Evolutionary conservation across 306 rosid species (phyloP).

Genomic region (Trifolium subterraneum): DNA sequence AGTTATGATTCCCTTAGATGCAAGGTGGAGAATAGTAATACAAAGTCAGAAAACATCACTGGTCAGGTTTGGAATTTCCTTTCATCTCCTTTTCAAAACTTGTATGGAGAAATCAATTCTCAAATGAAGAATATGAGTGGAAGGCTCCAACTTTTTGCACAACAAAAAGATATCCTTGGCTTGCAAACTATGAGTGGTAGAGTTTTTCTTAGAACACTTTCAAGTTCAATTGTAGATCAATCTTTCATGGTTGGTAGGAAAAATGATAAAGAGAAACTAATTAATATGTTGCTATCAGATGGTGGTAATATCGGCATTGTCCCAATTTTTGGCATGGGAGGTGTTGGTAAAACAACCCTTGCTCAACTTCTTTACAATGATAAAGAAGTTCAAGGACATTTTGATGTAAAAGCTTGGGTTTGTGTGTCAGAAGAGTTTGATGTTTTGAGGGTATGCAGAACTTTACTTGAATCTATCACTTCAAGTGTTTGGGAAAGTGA

Average conservation of each 20-base stretch:
- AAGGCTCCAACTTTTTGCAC: constrained; percentile 42
- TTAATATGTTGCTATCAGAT: background rate
- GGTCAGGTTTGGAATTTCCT: constrained; percentile 50
- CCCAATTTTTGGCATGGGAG: constrained; percentile 24
- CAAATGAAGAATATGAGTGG: constrained; percentile 33
- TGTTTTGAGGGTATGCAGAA: constrained; percentile 1
- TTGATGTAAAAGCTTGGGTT: constrained; percentile 15
- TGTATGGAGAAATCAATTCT: constrained; percentile 42
- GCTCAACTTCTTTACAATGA: background rate
- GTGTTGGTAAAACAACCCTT: constrained; percentile 12
- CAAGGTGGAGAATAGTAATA: background rate
- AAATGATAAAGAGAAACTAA: constrained; percentile 32
- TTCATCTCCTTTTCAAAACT: constrained; percentile 37
- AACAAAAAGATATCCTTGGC: constrained; percentile 43
- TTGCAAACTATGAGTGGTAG: constrained; percentile 33
- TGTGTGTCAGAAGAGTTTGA: constrained; percentile 10
- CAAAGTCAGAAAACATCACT: background rate
- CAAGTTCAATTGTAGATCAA: constrained; percentile 34
- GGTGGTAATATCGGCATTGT: constrained; percentile 10
- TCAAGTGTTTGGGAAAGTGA: background rate
- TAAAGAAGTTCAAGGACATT: background rate
- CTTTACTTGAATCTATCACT: constrained; percentile 1
- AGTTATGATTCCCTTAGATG: background rate
- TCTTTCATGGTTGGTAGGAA: constrained; percentile 36
- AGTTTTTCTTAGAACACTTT: background rate